Conservation (phyloP, 805 yeast species). For the Cyberlindnera americana region DNA sequence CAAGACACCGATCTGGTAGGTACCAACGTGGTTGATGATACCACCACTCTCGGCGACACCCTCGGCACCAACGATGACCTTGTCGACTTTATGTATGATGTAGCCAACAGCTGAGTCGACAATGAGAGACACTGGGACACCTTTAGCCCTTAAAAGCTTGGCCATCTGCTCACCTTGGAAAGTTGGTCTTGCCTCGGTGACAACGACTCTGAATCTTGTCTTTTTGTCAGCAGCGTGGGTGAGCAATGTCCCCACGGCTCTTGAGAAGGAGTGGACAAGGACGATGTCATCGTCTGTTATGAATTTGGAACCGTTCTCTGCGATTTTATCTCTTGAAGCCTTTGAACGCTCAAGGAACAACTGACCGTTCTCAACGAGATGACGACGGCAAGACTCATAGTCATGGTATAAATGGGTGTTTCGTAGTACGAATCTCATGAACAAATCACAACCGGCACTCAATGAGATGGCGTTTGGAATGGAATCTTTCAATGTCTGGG, state of each 20-base stretch:
- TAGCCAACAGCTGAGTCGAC: constrained; percentile 94
- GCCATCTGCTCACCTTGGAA: constrained; percentile 75
- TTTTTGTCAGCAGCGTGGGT: constrained; percentile 72
- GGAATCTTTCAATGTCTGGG: constrained; percentile 65
- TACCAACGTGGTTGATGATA: constrained; percentile 90
- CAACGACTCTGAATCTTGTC: constrained; percentile 82
- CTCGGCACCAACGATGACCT: constrained; percentile 95
- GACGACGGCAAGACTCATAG: constrained; percentile 90
- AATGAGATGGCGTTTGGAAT: constrained; percentile 90
- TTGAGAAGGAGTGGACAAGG: constrained; percentile 85
- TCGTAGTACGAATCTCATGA: constrained; percentile 87
- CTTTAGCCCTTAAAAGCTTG: constrained; percentile 55
- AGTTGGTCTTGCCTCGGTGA: constrained; percentile 90
- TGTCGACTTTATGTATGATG: constrained; percentile 86
- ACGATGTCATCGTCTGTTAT: constrained; percentile 91
- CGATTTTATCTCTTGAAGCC: constrained; percentile 82
- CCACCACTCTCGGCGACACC: constrained; percentile 99
- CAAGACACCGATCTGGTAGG: constrained; percentile 89
- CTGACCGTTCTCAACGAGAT: constrained; percentile 90
- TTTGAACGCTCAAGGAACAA: constrained; percentile 89
- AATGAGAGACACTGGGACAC: constrained; percentile 83
- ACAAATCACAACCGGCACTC: constrained; percentile 96
- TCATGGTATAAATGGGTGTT: constrained; percentile 84
- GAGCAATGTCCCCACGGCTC: constrained; percentile 81
- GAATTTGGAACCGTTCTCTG: constrained; percentile 82